Evolutionary conservation across 129 eudicot species (phyloP).

Genomic region (Flaveria bidentis): DNA sequence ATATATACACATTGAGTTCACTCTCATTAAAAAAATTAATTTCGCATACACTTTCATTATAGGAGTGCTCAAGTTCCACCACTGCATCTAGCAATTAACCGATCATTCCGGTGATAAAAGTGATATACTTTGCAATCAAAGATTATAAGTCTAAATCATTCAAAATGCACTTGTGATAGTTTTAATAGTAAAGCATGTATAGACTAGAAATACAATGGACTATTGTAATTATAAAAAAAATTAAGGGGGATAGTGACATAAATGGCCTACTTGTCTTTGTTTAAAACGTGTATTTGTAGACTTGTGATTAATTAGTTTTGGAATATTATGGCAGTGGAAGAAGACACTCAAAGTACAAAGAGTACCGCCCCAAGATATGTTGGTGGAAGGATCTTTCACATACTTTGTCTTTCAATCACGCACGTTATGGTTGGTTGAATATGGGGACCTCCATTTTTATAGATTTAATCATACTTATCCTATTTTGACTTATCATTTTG

Average conservation of each 20-base stretch:
- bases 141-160: too few species aligned
- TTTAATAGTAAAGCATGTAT: too few species aligned
- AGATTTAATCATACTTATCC: conserved; percentile 14
- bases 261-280: not conserved
- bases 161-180: too few species aligned
- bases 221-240: too few species aligned
- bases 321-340: not conserved
- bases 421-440: conserved; percentile 32
- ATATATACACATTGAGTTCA: too few species aligned
- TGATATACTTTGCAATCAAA: too few species aligned
- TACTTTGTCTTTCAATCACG: conserved; percentile 31
- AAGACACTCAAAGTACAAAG: not conserved
- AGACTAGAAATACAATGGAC: too few species aligned
- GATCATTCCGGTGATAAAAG: not conserved
- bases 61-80: too few species aligned
- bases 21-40: too few species aligned
- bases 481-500: conserved; percentile 10
- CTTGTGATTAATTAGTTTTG: not conserved
- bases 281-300: not conserved
- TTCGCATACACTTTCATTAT: too few species aligned
- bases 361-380: conserved; percentile 22
- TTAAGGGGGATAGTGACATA: not conserved
- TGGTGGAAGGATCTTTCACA: conserved; percentile 32
- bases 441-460: conserved; percentile 26
- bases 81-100: too few species aligned